A percentile compares a stretch with the other conserved stretches of the same genome.
phyloP scores from a whole-genome alignment of 768 basidiomycete species.

The Podaxis sp. region DNA sequence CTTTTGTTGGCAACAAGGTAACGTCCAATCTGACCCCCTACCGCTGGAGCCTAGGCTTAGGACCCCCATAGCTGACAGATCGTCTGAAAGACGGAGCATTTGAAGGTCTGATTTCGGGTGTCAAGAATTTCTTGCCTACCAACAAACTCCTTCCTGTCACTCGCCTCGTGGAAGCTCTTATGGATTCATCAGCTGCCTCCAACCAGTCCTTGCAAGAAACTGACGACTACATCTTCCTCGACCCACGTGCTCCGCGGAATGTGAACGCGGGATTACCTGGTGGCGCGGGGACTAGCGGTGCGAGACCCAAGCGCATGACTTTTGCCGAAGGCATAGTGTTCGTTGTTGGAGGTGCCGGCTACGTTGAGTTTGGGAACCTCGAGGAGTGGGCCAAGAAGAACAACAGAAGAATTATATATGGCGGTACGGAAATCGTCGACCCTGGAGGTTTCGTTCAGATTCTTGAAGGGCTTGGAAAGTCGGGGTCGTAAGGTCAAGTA shows the following conservation, averaged over 20 bases:
- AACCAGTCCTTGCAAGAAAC: conserved; percentile 95
- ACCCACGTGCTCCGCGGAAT: conserved; percentile 79
- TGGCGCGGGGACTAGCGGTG: conserved; percentile 45
- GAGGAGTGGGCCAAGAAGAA: conserved; percentile 87
- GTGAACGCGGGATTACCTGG: conserved; percentile 50
- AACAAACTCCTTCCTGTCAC: conserved; percentile 93
- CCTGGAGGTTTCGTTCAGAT: conserved; percentile 81
- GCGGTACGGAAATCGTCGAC: conserved; percentile 92
- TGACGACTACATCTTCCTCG: conserved; percentile 93
- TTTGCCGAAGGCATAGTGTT: conserved; percentile 91
- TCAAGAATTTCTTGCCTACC: conserved; percentile 95
- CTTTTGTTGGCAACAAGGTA: conserved; percentile 79
- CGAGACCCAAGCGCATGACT: conserved; percentile 56
- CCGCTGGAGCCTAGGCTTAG: not conserved
- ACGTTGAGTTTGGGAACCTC: conserved; percentile 96
- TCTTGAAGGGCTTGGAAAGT: conserved; percentile 62
- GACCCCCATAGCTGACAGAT: conserved; percentile 71
- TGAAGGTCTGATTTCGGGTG: conserved; percentile 94
- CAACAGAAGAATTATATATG: conserved; percentile 88
- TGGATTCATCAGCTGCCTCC: conserved; percentile 94
- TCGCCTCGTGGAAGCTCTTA: conserved; percentile 90
- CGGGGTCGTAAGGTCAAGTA: conserved; percentile 17
- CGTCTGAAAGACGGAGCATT: conserved; percentile 93
- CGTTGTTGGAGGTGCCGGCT: conserved; percentile 93
- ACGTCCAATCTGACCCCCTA: conserved; percentile 19